These are phyloP conservation scores for Castanea crenata DNA, from an alignment of 306 rosid species.

Conservation along the genomic window DNA sequence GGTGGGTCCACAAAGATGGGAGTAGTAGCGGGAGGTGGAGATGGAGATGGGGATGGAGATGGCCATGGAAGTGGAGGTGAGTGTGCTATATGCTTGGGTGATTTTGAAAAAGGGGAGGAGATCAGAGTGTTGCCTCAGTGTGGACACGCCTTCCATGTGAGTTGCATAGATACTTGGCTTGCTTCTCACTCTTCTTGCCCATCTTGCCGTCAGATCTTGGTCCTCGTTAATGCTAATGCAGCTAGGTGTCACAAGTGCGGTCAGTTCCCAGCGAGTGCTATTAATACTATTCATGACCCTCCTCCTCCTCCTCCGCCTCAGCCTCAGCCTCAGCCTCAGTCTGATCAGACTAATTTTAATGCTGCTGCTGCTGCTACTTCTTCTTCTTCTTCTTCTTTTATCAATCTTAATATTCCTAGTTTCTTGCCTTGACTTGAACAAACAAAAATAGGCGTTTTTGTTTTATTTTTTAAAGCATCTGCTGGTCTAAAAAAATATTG, in stretches of 20 bases:
- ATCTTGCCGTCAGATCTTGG: conserved; percentile 64
- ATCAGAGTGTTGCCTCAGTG: conserved; percentile 75
- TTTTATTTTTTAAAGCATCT: neutral
- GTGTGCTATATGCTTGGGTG: conserved; percentile 73
- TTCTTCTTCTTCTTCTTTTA: neutral
- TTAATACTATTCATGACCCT: too few species aligned
- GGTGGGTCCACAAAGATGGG: neutral
- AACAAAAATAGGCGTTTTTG: neutral
- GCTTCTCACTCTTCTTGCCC: conserved; percentile 80
- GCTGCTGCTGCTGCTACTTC: neutral
- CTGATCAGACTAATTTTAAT: conserved; percentile 9
- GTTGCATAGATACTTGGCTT: conserved; percentile 72
- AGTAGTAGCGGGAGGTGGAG: too few species aligned
- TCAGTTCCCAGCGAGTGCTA: conserved; percentile 38
- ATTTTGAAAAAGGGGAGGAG: conserved; percentile 62
- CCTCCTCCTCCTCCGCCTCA: too few species aligned
- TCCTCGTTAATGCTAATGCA: conserved; percentile 15
- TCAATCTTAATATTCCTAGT: neutral
- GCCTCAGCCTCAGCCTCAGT: too few species aligned
- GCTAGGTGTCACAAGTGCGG: conserved; percentile 76
- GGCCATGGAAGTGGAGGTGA: conserved; percentile 25
- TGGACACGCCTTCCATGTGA: conserved; percentile 63
- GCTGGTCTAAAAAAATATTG: too few species aligned
- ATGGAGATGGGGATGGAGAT: too few species aligned
- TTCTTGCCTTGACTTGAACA: conserved; percentile 43